These are phyloP conservation scores for Aureobasidium sp. DNA, from an alignment of 2,329 filamentous ascomycete species.

Conservation along the genomic window DNA sequence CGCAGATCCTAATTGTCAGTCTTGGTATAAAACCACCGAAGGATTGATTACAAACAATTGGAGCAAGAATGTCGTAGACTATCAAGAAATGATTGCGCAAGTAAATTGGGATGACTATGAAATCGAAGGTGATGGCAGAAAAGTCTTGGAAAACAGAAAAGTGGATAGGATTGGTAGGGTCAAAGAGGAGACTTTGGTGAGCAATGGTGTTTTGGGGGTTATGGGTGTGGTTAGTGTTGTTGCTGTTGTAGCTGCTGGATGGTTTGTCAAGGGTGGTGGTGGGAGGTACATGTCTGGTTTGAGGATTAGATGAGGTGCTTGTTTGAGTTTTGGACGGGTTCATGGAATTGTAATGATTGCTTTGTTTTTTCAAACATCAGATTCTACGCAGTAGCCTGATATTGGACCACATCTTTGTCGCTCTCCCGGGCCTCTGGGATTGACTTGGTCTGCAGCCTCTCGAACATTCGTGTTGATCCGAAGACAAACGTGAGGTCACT, in stretches of 20 bases:
- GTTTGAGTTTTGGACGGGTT: background rate
- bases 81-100: constrained; percentile 42
- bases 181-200: constrained; percentile 38
- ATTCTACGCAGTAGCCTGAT: no score
- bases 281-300: background rate
- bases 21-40: constrained; percentile 47
- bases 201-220: constrained; percentile 32
- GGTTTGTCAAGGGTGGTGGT: background rate
- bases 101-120: constrained; percentile 43
- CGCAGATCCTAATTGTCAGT: constrained; percentile 47
- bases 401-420: no score
- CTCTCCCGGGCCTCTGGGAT: no score
- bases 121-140: constrained; percentile 29
- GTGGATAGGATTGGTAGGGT: constrained; percentile 36
- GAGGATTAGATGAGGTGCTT: background rate
- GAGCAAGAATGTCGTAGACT: constrained; percentile 46
- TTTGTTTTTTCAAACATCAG: no score
- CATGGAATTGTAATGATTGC: background rate
- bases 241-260: constrained; percentile 31
- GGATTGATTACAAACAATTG: constrained; percentile 54
- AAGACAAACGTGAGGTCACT: no score
- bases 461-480: no score
- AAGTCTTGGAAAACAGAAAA: constrained; percentile 29
- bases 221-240: constrained; percentile 32
- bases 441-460: no score